These are phyloP conservation scores for Globisporangium polare DNA, from an alignment of 352 stramenopile species.

Conservation along the genomic window DNA sequence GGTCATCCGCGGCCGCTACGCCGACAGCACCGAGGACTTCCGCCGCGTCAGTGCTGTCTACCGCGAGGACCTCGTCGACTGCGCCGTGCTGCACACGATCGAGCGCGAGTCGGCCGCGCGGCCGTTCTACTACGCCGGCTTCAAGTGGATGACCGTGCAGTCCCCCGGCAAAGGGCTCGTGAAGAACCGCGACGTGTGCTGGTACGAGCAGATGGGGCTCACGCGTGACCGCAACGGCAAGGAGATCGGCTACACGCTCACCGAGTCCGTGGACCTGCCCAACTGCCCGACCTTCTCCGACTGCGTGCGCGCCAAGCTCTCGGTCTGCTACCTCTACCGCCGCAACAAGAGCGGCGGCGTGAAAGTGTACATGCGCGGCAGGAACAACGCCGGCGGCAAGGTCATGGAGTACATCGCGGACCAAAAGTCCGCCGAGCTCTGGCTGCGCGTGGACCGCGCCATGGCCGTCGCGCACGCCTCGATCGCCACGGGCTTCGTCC, in stretches of 20 bases:
- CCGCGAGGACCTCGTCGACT: constrained; percentile 74
- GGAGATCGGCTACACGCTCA: constrained; percentile 77
- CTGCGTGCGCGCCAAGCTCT: constrained; percentile 68
- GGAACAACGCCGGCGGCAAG: constrained; percentile 65
- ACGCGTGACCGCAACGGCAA: constrained; percentile 67
- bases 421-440: constrained; percentile 70
- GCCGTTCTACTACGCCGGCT: constrained; percentile 71
- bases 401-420: constrained; percentile 70
- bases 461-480: constrained; percentile 44
- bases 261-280: constrained; percentile 67
- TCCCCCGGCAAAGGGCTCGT: constrained; percentile 65
- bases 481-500: constrained; percentile 54
- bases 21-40: constrained; percentile 64
- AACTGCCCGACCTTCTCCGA: constrained; percentile 61
- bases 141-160: constrained; percentile 82
- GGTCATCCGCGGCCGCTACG: constrained; percentile 72
- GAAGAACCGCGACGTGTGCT: constrained; percentile 78
- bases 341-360: constrained; percentile 70
- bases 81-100: constrained; percentile 63
- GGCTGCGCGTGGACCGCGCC: constrained; percentile 59
- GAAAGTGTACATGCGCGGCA: constrained; percentile 75
- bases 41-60: constrained; percentile 70
- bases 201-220: constrained; percentile 72
- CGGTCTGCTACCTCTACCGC: constrained; percentile 71
- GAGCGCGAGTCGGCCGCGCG: constrained; percentile 37